Conservation (phyloP, 768 basidiomycete species). For the Lyophyllum shimeji region DNA sequence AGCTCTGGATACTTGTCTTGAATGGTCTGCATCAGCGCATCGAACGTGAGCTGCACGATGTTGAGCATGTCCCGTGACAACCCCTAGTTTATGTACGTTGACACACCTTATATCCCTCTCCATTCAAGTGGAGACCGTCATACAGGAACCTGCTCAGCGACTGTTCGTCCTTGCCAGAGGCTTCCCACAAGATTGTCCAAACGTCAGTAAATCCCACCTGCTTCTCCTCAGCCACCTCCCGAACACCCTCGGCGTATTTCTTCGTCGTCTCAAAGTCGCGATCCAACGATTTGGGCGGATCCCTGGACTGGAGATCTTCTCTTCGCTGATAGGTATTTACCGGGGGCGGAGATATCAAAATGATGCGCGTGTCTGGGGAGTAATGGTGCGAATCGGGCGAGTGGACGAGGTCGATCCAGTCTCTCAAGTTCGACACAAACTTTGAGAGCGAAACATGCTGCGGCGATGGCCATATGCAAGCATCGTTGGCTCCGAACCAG, state of each 20-base stretch:
- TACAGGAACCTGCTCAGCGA: constrained; percentile 50
- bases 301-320: constrained; percentile 47
- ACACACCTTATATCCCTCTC: constrained; percentile 71
- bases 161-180: constrained; percentile 59
- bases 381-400: constrained; percentile 62
- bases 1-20: constrained; percentile 62
- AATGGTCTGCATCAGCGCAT: constrained; percentile 60
- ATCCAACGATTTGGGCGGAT: constrained; percentile 53
- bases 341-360: constrained; percentile 87
- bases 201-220: constrained; percentile 68
- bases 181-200: constrained; percentile 75
- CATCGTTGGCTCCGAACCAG: constrained; percentile 93
- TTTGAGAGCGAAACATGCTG: constrained; percentile 77
- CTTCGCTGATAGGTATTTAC: constrained; percentile 62
- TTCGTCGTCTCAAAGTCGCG: constrained; percentile 62
- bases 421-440: constrained; percentile 63
- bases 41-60: constrained; percentile 58
- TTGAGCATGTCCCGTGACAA: neutral
- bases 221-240: constrained; percentile 53
- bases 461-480: constrained; percentile 57
- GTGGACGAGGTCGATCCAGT: constrained; percentile 62
- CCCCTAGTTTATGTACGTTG: neutral
- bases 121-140: constrained; percentile 83
- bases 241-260: constrained; percentile 70
- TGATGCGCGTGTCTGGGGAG: constrained; percentile 70